These are phyloP conservation scores for Cutaneotrichosporon cyanovorans DNA, from an alignment of 1,284 basidiomycete genomes.

Conservation along the genomic window DNA sequence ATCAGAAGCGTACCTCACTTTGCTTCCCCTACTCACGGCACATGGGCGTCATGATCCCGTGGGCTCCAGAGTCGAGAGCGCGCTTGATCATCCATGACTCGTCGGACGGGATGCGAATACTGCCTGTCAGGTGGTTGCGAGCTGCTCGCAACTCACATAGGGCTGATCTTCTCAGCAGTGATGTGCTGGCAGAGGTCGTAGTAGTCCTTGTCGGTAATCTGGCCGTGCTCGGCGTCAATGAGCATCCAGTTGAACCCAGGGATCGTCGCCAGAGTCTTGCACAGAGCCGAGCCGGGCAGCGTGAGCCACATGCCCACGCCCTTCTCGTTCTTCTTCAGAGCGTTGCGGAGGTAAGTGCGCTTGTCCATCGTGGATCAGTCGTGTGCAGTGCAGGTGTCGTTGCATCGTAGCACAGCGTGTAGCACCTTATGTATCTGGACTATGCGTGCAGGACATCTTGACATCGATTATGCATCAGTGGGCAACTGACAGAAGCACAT, in stretches of 20 bases:
- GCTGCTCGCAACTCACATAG: constrained; percentile 14
- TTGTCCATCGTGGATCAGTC: constrained; percentile 1
- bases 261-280: constrained; percentile 14
- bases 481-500: too few species aligned
- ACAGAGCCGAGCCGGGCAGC: constrained; percentile 7
- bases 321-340: constrained; percentile 4
- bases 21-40: constrained; percentile 11
- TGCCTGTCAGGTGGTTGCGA: too few species aligned
- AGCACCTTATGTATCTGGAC: neutral
- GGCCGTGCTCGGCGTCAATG: constrained; percentile 24
- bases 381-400: neutral
- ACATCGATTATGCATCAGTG: too few species aligned
- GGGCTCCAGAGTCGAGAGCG: constrained; percentile 38
- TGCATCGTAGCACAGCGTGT: neutral
- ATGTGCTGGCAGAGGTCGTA: constrained; percentile 12
- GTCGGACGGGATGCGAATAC: constrained; percentile 30
- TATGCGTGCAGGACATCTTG: too few species aligned
- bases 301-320: constrained; percentile 13
- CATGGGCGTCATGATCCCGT: constrained; percentile 36
- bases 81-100: constrained; percentile 37
- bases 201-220: constrained; percentile 21
- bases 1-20: neutral
- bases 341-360: constrained; percentile 13
- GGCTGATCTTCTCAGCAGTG: constrained; percentile 20
- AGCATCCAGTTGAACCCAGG: constrained; percentile 25